Conservation (phyloP, 2,329 filamentous ascomycete species). For the Bertia moriformis region DNA sequence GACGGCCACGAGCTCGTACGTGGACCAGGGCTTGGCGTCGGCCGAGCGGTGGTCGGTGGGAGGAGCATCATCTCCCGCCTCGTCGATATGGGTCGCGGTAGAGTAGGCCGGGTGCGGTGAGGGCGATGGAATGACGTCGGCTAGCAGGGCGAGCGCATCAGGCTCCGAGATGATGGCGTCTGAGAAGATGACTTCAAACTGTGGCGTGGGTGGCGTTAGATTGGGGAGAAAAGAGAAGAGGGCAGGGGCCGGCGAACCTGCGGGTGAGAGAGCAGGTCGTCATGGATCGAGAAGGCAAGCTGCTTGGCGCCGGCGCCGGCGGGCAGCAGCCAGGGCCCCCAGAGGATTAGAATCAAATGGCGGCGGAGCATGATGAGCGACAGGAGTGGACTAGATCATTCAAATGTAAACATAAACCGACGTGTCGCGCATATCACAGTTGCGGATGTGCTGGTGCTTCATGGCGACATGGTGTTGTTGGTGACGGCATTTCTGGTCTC, state of each 20-base stretch:
- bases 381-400: no score
- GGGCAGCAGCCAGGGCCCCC: no score
- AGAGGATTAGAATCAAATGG: no score
- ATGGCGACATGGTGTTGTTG: no score
- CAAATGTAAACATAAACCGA: no score
- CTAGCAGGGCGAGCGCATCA: constrained; percentile 50
- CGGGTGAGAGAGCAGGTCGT: constrained; percentile 75
- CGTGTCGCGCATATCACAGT: no score
- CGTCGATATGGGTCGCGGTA: constrained; percentile 12
- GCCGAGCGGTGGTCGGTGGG: constrained; percentile 6
- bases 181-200: constrained; percentile 72
- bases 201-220: constrained; percentile 2
- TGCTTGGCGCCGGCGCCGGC: constrained; percentile 30
- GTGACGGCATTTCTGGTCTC: no score
- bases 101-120: constrained; percentile 18
- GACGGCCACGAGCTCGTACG: constrained; percentile 64
- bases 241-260: constrained; percentile 40
- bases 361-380: no score
- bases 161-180: constrained; percentile 57
- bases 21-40: constrained; percentile 16
- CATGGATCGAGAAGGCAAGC: constrained; percentile 66
- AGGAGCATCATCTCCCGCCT: constrained; percentile 6
- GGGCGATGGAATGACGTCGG: constrained; percentile 16
- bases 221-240: not conserved
- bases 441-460: no score